phyloP scores from a whole-genome alignment of 2,329 filamentous ascomycete genomes.

The Xylariales sp. region DNA sequence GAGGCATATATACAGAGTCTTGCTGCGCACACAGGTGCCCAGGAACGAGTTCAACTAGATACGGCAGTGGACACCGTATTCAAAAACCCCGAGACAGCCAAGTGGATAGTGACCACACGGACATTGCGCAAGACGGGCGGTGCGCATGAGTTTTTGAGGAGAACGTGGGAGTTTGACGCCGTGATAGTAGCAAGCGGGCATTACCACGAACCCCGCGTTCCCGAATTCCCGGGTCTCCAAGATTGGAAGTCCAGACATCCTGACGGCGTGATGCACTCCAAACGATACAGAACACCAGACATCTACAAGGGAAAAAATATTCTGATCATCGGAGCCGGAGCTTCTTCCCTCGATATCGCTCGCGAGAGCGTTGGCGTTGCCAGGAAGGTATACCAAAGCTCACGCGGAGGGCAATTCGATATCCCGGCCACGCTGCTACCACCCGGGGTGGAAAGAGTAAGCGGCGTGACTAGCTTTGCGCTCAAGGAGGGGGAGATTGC shows the following conservation, averaged over 20 bases:
- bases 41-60: slow-evolving; percentile 46
- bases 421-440: slow-evolving; percentile 50
- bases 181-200: slow-evolving; percentile 65
- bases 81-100: slow-evolving; percentile 34
- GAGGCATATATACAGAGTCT: slow-evolving; percentile 59
- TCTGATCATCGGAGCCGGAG: slow-evolving; percentile 49
- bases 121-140: slow-evolving; percentile 28
- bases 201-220: slow-evolving; percentile 60
- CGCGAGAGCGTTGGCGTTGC: slow-evolving; percentile 32
- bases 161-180: slow-evolving; percentile 50
- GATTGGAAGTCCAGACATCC: slow-evolving; percentile 53
- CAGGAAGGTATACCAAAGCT: slow-evolving; percentile 42
- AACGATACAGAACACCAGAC: slow-evolving; percentile 63
- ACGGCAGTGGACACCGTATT: slow-evolving; percentile 51
- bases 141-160: slow-evolving; percentile 21
- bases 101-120: slow-evolving; percentile 49
- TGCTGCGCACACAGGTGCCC: slow-evolving; percentile 43
- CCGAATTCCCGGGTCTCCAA: slow-evolving; percentile 53
- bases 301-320: slow-evolving; percentile 48
- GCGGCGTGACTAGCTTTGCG: slow-evolving; percentile 42
- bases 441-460: slow-evolving; percentile 44
- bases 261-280: slow-evolving; percentile 59
- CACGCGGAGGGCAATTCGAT: slow-evolving; percentile 58
- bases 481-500: slow-evolving; percentile 23
- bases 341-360: slow-evolving; percentile 38